Base-by-base conservation (phyloP, 192 early-diverging fungal genomes). In the Umbelopsis ramanniana region DNA sequence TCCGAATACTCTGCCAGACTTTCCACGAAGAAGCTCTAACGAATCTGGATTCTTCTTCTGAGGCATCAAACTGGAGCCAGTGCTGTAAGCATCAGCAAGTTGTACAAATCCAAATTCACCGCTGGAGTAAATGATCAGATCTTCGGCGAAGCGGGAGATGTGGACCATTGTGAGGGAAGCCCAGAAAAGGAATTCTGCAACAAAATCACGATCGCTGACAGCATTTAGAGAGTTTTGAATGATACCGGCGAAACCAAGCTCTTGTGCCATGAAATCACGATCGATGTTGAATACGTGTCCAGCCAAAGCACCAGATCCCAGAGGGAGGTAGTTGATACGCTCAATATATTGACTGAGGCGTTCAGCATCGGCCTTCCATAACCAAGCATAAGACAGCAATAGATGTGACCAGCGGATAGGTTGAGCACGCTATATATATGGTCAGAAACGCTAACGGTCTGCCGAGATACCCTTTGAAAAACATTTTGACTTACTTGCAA, bases 11-110 rank as follows among this genome's bases (percentile, higher is more conserved):
- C 97, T 93, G 24, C 97, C 97, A 74, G 91, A 89, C 77, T 99
- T 99, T 60, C 97, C 97, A 55, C 97, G 93, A 71, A 99, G 84
- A 37, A 99, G 88, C 79, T 99, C 97, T 37, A 97, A 75, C 45
- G 91, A 93, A 79, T 99, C 97, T 8, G 97, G 95, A 86, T 99
- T 99, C 89, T 99, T 99, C 83, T 99, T 99, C 75, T 99, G 97
- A 35, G 97, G 97, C 97, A 99, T 99, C 82, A 99, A 81, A 72
- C 93, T 95, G 81, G 92, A 94, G 23, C 97, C 97, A 45, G 97
- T 99, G 74, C 94, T 94, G 78, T 99, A 99, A 17, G 97, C 96
- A 79, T 99, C 97, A 21, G 97, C 96, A 37, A 99, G 84, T 68
- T 87, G 84, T 3, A 98, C 93, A 82, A 97, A 99, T 0, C 94